Evolutionary conservation across 2,329 filamentous ascomycete genomes (phyloP), one percentile per base, ranked within the genome.

Genomic region (Penicillium hordei): DNA sequence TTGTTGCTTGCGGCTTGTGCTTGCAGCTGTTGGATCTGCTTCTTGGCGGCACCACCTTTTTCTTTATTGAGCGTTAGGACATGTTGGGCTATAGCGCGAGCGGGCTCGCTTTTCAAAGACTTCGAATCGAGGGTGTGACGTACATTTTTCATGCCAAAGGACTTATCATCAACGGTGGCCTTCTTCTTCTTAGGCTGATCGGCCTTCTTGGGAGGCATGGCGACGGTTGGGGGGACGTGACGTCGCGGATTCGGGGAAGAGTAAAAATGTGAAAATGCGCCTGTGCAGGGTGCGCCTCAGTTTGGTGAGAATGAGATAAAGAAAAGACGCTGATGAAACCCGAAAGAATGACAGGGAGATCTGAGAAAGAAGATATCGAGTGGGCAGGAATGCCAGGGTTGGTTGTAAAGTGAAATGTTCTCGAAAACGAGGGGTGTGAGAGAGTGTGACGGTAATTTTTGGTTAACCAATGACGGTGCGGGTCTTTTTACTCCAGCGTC

Each of bases 131-230:
- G 29, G n/a, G 4, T 4, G 34, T 34, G 29, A 76, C 78, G 67
- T 77, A 82, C 81, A 75, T 99, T 99, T 81, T 99, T 99, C 94
- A 99, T 97, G 69, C 94, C 94, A 83, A 99, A 99, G 48, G 94
- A 96, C 81, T 93, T 94, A 82, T 99, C 94, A 62, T 94, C 91
- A 63, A 92, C 90, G 44, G 76, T 71, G 62, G 72, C 60, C 71
- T 78, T 81, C 70, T 79, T 76, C 72, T 81, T 79, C 70, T 80
- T 81, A 43, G 75, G 71, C 70, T 75, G 70, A 29, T 77, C 51
- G 45, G 65, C 66, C 64, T 79, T 80, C 65, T 78, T 80, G 57
- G 79, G 79, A 63, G 79, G 71, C 79, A 81, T 81, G 64, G 67
- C 75, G 73, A 63, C 70, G 65, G 65, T 59, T 63, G 62, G 52